These are phyloP conservation scores for Epichloe coenophiala DNA, from an alignment of 2,329 filamentous ascomycete genomes.

Conservation along the genomic window DNA sequence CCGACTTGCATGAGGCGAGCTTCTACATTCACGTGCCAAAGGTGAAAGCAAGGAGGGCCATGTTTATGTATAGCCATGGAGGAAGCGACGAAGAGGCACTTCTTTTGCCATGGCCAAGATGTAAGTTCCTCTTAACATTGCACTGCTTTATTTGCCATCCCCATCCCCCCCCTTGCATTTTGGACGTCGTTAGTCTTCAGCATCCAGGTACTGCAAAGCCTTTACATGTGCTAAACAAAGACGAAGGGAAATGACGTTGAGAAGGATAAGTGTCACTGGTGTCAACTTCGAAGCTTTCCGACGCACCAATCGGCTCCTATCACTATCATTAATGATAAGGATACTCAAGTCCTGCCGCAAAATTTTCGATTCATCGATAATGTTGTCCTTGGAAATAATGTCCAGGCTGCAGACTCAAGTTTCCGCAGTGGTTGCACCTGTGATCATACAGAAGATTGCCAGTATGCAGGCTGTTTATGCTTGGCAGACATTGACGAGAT, in stretches of 20 bases:
- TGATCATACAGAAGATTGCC: conserved; percentile 45
- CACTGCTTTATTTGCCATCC: not conserved
- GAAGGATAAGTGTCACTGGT: conserved; percentile 41
- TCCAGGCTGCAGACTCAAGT: conserved; percentile 43
- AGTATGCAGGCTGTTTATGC: conserved; percentile 55
- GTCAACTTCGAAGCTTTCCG: conserved; percentile 43
- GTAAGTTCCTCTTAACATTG: conserved; percentile 9
- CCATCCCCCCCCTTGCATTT: not conserved
- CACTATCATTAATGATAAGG: conserved; percentile 50
- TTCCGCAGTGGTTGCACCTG: conserved; percentile 62
- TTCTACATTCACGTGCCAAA: not conserved
- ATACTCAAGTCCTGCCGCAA: conserved; percentile 41
- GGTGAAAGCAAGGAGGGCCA: not conserved
- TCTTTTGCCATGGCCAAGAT: conserved; percentile 32
- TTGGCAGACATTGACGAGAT: conserved; percentile 43
- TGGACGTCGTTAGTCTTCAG: not conserved
- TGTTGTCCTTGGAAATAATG: conserved; percentile 45
- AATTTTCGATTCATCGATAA: conserved; percentile 56
- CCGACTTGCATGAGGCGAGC: not conserved
- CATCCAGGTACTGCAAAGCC: not conserved
- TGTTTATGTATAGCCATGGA: conserved; percentile 27
- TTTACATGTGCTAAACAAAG: not conserved
- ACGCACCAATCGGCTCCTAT: conserved; percentile 38
- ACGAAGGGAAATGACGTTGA: conserved; percentile 24
- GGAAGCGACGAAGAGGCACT: conserved; percentile 30